Evolutionary conservation across 139 green algal genomes (phyloP), one percentile per base, ranked within the genome.

Genomic region (Tetradesmus obliquus): DNA sequence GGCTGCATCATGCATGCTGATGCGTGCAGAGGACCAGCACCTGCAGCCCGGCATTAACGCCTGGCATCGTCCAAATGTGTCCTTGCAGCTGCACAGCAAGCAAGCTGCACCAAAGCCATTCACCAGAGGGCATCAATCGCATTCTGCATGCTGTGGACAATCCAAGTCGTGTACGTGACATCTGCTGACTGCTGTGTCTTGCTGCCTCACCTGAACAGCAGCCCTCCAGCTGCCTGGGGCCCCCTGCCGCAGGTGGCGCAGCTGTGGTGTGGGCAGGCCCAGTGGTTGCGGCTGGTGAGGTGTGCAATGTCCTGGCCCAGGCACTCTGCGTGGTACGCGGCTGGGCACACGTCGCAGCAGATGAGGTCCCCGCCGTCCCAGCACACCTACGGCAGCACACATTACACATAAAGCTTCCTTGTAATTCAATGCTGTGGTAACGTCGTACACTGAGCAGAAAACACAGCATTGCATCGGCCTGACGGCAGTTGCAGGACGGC

Each of bases 281-380:
- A 91, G 89, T 82, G 53, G 7, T 79, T 53, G 15, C 13, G 7
- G 51, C 58, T 20, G 4, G 57, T 53, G 24, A 79, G 84, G 84
- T 58, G 57, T 3, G 55, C 82, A 60, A 72, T 20, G 74, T 92
- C 89, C 92, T 93, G 58, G 51, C 94, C 95, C 76, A 97, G 82
- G 93, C 96, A 97, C 10, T 92, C 84, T 1, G 94, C 85, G 91
- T 97, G 96, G 90, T 94, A 95, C 19, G 94, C 90, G 12, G 87
- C 89, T 1, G 96, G 96, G 94, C 96, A 97, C 84, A 85, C 62
- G 83, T 96, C 94, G 91, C 96, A 97, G 91, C 93, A 95, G 79
- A 97, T 69, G 89, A 97, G 93, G 7, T 96, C 91, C n/a, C 96
- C 96, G 22, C 95, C 96, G 55, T 96, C 94, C 94, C 95, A 96